These are phyloP conservation scores for Calonectria montana DNA, from an alignment of 2,329 filamentous ascomycete genomes.

Conservation along the genomic window DNA sequence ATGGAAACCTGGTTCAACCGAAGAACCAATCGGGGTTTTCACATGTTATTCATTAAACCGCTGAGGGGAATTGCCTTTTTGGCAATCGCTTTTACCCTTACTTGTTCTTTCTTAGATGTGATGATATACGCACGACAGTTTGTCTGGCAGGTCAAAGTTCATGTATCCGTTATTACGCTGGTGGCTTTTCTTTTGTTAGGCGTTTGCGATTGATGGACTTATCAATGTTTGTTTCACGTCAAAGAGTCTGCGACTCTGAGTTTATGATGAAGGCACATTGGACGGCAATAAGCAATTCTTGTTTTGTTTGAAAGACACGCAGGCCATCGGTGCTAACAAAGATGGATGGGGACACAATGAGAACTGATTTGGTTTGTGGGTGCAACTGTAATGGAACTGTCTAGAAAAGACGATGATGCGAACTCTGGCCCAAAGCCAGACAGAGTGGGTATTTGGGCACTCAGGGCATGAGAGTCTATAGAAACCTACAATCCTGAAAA, in stretches of 20 bases:
- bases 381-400: not conserved
- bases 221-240: not conserved
- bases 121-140: constrained; percentile 8
- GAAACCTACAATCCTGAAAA: not conserved
- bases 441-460: not conserved
- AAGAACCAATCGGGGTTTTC: not conserved
- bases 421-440: not conserved
- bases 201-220: not conserved
- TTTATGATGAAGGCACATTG: not conserved
- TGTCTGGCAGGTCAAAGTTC: not conserved
- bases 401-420: not conserved
- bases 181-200: not conserved
- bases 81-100: not conserved
- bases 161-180: not conserved
- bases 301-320: not conserved
- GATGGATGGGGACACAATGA: not conserved
- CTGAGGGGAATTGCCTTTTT: not conserved
- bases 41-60: not conserved
- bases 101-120: constrained; percentile 9
- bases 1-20: constrained; percentile 1
- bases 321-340: not conserved
- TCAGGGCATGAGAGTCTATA: not conserved
- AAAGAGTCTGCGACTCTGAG: not conserved
- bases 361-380: no score
- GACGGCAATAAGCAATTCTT: not conserved